Evolutionary conservation across 2,329 filamentous ascomycete genomes (phyloP), one percentile per base, ranked within the genome.

Genomic region (Ascochyta koolunga): DNA sequence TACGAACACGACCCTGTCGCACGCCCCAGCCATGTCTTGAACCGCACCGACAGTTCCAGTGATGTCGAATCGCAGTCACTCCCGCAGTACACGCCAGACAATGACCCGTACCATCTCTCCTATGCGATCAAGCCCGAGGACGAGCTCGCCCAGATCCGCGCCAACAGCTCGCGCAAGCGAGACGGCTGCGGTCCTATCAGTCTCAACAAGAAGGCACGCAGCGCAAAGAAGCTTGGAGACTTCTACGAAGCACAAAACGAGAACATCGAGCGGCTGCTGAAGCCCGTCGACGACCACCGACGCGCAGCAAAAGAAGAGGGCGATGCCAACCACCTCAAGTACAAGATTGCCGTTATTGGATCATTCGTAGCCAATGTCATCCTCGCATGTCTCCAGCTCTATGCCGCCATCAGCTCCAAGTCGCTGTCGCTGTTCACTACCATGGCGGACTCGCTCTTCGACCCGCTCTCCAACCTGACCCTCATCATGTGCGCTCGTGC

Each of bases 381-480:
- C 24, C 82, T 99, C 5, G 86, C 93, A 0, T 82, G 82, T 4
- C 81, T 99, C 16, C 95, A 99, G 76, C 79, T 97, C 32, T 99
- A 96, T 72, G 95, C 89, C 37, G 95, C 95, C 57, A 84, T 91
- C 39, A 86, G 89, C 0, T 96, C 93, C 0, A 87, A 89, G 40
- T 97, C 92, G n/a, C 83, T 98, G 31, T 96, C 93, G 5, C 86
- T 99, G 40, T 97, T 98, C 79, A 97, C 95, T 15, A 99, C 93
- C 59, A 96, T 96, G 90, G 93, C 93, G 15, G 95, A 99, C 76
- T 87, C 93, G 45, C 82, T 98, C 61, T 98, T 98, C 77, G 95
- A 98, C 71, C 95, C 92, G 8, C 72, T 96, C 68, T 93, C 89
- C 68, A 97, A 96, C 69, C 74, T 97, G 46, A 93, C 90, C 0